Evolutionary conservation across 2,329 filamentous ascomycete genomes (phyloP).

Genomic region (Laburnicola sp.): DNA sequence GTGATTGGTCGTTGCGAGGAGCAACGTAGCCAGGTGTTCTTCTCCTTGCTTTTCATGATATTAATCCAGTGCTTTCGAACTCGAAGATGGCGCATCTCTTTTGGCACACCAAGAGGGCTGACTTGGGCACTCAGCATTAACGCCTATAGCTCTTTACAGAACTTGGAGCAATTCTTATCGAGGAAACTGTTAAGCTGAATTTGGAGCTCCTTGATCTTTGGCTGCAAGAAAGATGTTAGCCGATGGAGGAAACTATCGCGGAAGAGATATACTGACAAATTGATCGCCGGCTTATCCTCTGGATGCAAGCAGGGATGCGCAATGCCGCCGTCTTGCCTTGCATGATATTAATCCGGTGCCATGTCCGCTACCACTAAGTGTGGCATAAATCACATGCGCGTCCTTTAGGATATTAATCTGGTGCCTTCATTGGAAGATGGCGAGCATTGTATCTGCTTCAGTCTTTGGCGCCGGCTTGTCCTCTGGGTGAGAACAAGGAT

Average conservation of each 20-base stretch:
- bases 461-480: too few species aligned
- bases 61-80: too few species aligned
- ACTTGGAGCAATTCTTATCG: slow-evolving; percentile 83
- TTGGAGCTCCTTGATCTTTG: slow-evolving; percentile 92
- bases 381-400: too few species aligned
- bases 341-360: too few species aligned
- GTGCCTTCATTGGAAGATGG: too few species aligned
- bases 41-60: too few species aligned
- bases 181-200: slow-evolving; percentile 95
- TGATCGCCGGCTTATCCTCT: slow-evolving; percentile 49
- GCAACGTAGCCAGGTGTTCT: slow-evolving; percentile 12
- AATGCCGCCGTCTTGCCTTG: too few species aligned
- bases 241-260: background rate
- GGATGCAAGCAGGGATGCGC: too few species aligned
- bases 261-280: slow-evolving; percentile 62
- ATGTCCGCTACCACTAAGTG: too few species aligned
- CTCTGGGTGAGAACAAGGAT: too few species aligned
- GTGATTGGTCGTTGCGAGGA: slow-evolving; percentile 38
- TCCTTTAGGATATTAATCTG: too few species aligned
- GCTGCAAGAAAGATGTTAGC: slow-evolving; percentile 57
- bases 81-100: slow-evolving; percentile 63
- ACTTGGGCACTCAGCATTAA: slow-evolving; percentile 86
- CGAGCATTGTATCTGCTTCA: too few species aligned
- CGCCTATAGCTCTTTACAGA: slow-evolving; percentile 94
- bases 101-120: slow-evolving; percentile 87